Base-by-base conservation (phyloP, 179 eudicot genomes). In the Patellifolia procumbens region DNA sequence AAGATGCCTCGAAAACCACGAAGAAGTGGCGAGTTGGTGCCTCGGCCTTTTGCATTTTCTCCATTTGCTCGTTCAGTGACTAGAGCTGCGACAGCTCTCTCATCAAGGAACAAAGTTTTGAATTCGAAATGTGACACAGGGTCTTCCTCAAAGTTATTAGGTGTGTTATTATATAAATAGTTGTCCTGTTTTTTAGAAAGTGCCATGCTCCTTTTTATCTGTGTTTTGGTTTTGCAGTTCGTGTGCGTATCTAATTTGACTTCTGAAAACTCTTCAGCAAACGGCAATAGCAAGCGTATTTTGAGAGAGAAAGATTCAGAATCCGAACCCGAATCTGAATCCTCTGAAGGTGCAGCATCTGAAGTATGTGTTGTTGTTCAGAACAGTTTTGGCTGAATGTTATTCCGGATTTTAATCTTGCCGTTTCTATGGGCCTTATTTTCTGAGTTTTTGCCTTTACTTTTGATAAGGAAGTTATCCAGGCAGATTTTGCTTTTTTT, bases 401-500 rank as follows among this genome's bases (percentile, higher is more conserved):
- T 48, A 0, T 48, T n/a, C 24, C 17, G 7, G 5, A 7, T 39
- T 1, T 39, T 39, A 39, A 10, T 11, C 45, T 1, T 19, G 49
- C 35, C 29, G 11, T 34, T 65, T 4, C 0, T 12, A 42, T 64
- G 3, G 20, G 17, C 29, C 52, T 42, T 60, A 16, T 20, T 42
- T 62, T 55, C 74, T 56, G 0, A 45, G 52, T 3, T 31, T 3
- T 29, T 60, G 4, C 24, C 52, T 65, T 32, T 61, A 52, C 12
- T 42, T 12, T 78, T 20, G 37, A 68, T 52, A 62, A 85, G 88
- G 88, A 78, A 69, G 72, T 65, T 45, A 56, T 83, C 79, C 88
- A 85, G 68, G 88, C 86, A 75, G 84, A 85, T 79, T 94, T 94
- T 78, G 98, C 90, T 84, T 92, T 92, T 74, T 85, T 84, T 79